Conservation (phyloP, 345 rosid genomes). For the Linum lewisii region DNA sequence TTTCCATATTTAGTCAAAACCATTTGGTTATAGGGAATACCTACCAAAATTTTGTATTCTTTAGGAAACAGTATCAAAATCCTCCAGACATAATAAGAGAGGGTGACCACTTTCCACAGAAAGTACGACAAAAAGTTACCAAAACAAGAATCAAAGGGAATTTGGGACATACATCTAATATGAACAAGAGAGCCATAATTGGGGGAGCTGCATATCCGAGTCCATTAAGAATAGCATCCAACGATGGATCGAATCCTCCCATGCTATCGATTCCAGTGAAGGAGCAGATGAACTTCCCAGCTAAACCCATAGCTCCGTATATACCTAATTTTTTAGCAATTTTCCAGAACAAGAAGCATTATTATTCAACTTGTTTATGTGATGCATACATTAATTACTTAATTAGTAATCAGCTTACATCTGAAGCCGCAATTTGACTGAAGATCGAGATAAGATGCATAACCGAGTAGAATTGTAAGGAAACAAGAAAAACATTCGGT, state of each 20-base stretch:
- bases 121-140: neutral
- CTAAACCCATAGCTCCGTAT: constrained; percentile 85
- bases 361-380: no score
- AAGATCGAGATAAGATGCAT: no score
- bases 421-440: no score
- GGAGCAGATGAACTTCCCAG: constrained; percentile 87
- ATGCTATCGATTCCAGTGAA: constrained; percentile 65
- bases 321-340: constrained; percentile 36
- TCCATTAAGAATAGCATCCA: constrained; percentile 68
- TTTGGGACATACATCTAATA: constrained; percentile 52
- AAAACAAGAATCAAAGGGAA: neutral
- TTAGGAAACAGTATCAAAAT: neutral
- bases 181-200: constrained; percentile 89
- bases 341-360: no score
- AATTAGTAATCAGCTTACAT: no score
- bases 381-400: no score
- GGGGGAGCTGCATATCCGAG: constrained; percentile 95
- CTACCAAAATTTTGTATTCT: neutral
- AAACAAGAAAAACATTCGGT: neutral
- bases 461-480: neutral
- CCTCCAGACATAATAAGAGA: neutral
- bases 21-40: neutral
- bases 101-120: neutral
- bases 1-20: neutral
- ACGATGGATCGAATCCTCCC: constrained; percentile 74